Evolutionary conservation across 148 eudicot genomes (phyloP).

Genomic region (Amaranthus hypochondriacus): DNA sequence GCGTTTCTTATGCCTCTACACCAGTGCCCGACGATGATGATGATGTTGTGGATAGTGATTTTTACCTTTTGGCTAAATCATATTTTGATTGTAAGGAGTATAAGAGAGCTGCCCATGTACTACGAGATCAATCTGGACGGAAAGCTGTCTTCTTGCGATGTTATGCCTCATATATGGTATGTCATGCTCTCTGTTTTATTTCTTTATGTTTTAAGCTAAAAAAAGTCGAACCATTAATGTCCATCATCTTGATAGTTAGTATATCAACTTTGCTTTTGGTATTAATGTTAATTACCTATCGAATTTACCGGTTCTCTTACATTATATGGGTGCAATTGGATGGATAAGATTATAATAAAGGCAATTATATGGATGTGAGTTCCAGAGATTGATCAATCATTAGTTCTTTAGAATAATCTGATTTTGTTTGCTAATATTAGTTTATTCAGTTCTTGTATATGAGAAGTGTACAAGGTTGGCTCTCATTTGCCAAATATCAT

Average conservation of each 20-base stretch:
- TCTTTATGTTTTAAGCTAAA: conserved; percentile 1
- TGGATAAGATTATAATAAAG: too few relatives aligned
- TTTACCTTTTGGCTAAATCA: conserved; percentile 78
- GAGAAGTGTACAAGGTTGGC: background rate
- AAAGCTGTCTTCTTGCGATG: conserved; percentile 91
- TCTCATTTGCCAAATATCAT: background rate
- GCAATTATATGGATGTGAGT: too few relatives aligned
- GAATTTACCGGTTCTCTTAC: too few relatives aligned
- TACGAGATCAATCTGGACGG: conserved; percentile 72
- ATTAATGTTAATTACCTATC: too few relatives aligned
- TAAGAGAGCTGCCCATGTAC: conserved; percentile 86
- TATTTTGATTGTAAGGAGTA: conserved; percentile 93
- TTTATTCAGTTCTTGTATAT: too few relatives aligned
- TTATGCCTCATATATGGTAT: conserved; percentile 87
- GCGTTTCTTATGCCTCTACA: conserved; percentile 57
- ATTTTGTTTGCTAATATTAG: too few relatives aligned
- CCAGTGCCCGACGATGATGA: conserved; percentile 60
- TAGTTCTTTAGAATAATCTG: too few relatives aligned
- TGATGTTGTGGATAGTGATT: conserved; percentile 64
- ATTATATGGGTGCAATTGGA: background rate
- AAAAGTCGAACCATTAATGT: background rate
- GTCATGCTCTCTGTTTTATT: conserved; percentile 23
- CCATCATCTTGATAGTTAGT: background rate
- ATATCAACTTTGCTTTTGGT: background rate
- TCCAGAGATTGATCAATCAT: too few relatives aligned